Conservation (phyloP, 1,284 basidiomycete species). For the Rhodotorula sp. region DNA sequence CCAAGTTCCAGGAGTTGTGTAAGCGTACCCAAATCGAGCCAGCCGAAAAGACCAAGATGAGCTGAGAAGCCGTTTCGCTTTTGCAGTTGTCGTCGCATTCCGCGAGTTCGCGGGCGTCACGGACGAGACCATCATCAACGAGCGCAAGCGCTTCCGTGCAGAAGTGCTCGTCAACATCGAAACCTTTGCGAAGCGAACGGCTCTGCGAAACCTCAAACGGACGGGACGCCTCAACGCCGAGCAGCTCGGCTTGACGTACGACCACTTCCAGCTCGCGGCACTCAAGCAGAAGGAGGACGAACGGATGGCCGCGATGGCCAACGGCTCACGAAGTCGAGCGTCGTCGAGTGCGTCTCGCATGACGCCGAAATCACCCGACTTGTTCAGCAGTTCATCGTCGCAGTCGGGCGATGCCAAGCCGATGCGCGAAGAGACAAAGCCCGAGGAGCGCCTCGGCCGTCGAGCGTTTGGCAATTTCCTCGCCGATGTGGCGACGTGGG, state of each 20-base stretch:
- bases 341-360: slow-evolving; percentile 13
- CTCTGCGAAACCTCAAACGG: slow-evolving; percentile 81
- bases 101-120: slow-evolving; percentile 92
- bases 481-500: slow-evolving; percentile 94
- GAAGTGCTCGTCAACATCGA: slow-evolving; percentile 95
- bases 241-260: slow-evolving; percentile 84
- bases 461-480: slow-evolving; percentile 86
- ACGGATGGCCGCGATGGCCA: slow-evolving; percentile 7
- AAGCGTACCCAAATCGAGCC: neutral
- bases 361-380: slow-evolving; percentile 5
- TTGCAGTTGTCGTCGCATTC: slow-evolving; percentile 73
- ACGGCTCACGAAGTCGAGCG: slow-evolving; percentile 4
- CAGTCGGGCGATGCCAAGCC: neutral
- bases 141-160: slow-evolving; percentile 80
- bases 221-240: slow-evolving; percentile 84
- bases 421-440: slow-evolving; percentile 44
- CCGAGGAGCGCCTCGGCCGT: slow-evolving; percentile 84
- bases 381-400: slow-evolving; percentile 1
- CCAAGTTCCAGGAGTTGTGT: slow-evolving; percentile 90
- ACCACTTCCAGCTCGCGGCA: slow-evolving; percentile 60
- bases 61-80: too few species aligned
- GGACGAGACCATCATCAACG: slow-evolving; percentile 87
- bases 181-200: slow-evolving; percentile 90
- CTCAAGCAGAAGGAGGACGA: slow-evolving; percentile 39
- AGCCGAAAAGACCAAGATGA: too few species aligned